Evolutionary conservation across 441 rosid species (phyloP).

Genomic region (Corymbia citriodora): DNA sequence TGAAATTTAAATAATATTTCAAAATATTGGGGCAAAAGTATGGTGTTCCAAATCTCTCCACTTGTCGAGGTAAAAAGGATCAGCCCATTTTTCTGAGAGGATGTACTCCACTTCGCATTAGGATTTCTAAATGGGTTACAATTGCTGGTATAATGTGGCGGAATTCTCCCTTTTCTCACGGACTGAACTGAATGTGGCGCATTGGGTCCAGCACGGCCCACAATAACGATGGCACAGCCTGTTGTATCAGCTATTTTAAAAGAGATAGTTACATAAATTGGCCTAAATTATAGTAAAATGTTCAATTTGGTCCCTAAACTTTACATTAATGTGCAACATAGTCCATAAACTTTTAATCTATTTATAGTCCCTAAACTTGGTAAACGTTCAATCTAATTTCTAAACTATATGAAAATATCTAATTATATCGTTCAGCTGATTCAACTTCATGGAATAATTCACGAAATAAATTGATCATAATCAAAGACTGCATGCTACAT

Average conservation of each 20-base stretch:
- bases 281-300: no score
- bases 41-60: neutral
- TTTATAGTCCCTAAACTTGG: no score
- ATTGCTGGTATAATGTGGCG: neutral
- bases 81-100: neutral
- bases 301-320: no score
- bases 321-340: no score
- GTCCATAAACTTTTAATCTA: no score
- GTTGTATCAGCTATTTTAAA: accelerated
- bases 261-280: no score
- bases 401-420: no score
- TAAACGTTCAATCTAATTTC: no score
- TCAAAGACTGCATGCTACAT: no score
- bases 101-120: neutral
- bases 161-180: neutral
- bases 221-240: neutral
- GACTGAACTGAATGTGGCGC: neutral
- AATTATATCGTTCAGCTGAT: no score
- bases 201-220: neutral
- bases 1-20: neutral
- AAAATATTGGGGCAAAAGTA: neutral
- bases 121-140: neutral
- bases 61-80: neutral
- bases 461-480: no score
- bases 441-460: no score